phyloP scores from a whole-genome alignment of 2,329 filamentous ascomycete genomes.

The Zymoseptoria crescenta region DNA sequence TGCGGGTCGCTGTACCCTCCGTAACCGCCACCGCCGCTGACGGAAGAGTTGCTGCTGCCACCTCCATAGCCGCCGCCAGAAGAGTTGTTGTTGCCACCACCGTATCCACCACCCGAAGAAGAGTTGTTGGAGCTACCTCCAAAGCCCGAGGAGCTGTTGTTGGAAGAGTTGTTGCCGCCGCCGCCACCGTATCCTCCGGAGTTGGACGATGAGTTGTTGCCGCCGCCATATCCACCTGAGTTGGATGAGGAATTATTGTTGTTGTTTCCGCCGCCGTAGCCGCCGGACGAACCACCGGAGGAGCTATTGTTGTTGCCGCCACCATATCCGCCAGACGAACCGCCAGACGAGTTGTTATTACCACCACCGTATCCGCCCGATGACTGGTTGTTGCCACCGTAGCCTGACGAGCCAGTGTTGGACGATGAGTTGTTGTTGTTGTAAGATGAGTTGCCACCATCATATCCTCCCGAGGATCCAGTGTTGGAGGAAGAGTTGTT shows the following conservation, averaged over 20 bases:
- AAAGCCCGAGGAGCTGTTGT: background rate
- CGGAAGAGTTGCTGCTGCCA: slow-evolving; percentile 1
- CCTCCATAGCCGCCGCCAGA: slow-evolving; percentile 3
- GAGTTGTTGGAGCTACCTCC: slow-evolving; percentile 1
- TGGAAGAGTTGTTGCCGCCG: background rate
- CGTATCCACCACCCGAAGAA: slow-evolving; percentile 1
- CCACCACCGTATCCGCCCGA: slow-evolving; percentile 5
- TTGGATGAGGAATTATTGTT: background rate
- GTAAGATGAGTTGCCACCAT: background rate
- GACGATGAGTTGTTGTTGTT: slow-evolving; percentile 1
- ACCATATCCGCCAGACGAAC: background rate
- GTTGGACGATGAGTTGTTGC: background rate
- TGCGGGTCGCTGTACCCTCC: background rate
- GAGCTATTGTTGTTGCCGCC: background rate
- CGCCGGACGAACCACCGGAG: slow-evolving; percentile 1
- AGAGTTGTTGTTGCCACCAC: slow-evolving; percentile 5
- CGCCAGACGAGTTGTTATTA: slow-evolving; percentile 2
- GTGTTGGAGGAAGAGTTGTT: slow-evolving; percentile 4
- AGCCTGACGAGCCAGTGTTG: background rate
- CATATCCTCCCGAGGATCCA: slow-evolving; percentile 1
- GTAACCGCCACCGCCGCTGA: slow-evolving; percentile 2
- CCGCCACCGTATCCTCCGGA: slow-evolving; percentile 2
- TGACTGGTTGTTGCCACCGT: background rate
- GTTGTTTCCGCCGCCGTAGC: slow-evolving; percentile 5
- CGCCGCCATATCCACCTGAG: background rate